phyloP scores from a whole-genome alignment of 2,329 filamentous ascomycete species.

The Paracoccidioides brasiliensis region DNA sequence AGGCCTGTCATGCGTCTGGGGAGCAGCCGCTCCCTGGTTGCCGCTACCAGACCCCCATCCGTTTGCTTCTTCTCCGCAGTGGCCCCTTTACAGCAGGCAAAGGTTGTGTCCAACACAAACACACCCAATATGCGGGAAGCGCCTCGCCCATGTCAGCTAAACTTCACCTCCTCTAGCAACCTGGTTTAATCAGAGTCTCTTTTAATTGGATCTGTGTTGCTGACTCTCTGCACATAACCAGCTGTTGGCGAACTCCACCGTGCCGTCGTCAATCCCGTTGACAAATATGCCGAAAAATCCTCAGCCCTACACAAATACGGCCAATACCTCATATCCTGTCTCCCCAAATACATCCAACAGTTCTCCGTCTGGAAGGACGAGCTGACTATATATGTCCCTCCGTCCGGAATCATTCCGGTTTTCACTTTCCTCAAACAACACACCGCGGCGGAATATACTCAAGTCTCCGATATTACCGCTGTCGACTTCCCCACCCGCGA shows the following conservation, averaged over 20 bases:
- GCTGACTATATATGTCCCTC: constrained; percentile 83
- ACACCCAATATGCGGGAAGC: constrained; percentile 55
- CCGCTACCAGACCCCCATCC: constrained; percentile 23
- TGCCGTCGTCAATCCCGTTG: constrained; percentile 77
- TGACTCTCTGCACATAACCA: constrained; percentile 13
- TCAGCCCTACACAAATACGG: constrained; percentile 88
- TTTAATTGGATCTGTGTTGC: not conserved
- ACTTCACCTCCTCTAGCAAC: constrained; percentile 7
- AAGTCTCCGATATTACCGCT: constrained; percentile 81
- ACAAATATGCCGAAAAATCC: constrained; percentile 80
- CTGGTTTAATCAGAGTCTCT: not conserved
- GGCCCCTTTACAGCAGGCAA: constrained; percentile 27
- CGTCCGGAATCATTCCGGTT: constrained; percentile 75
- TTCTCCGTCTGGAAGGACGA: constrained; percentile 99
- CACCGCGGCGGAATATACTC: constrained; percentile 92
- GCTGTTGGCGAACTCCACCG: constrained; percentile 53
- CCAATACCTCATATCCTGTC: constrained; percentile 87
- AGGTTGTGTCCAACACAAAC: constrained; percentile 44
- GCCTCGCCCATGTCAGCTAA: constrained; percentile 34
- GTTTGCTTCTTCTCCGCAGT: constrained; percentile 25
- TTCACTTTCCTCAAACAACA: constrained; percentile 96
- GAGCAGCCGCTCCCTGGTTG: constrained; percentile 26
- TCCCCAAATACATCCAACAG: constrained; percentile 97
- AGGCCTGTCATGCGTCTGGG: constrained; percentile 34
- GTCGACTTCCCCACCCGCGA: constrained; percentile 93